These are phyloP conservation scores for Cordyceps sp. DNA, from an alignment of 2,329 filamentous ascomycete species.

Conservation along the genomic window DNA sequence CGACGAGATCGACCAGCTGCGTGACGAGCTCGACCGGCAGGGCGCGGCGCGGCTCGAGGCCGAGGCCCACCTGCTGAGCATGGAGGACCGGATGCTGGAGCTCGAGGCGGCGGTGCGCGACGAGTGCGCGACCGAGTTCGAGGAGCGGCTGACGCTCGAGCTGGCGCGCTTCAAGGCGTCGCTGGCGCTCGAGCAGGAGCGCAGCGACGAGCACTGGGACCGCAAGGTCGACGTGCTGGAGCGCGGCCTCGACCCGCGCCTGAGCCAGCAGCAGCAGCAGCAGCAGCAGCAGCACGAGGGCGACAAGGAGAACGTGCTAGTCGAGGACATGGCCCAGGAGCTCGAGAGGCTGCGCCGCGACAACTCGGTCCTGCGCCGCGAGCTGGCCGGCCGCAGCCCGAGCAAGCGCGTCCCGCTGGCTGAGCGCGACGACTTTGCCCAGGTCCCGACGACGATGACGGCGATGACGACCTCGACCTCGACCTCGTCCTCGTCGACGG, in stretches of 20 bases:
- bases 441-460: not conserved
- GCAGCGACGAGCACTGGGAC: constrained; percentile 72
- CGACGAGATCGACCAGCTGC: constrained; percentile 57
- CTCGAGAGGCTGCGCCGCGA: constrained; percentile 53
- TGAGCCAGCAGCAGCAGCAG: too few relatives aligned
- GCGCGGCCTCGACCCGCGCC: constrained; percentile 25
- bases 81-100: constrained; percentile 47
- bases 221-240: constrained; percentile 59
- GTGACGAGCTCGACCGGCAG: constrained; percentile 53
- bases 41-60: constrained; percentile 51
- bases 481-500: too few relatives aligned
- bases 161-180: constrained; percentile 66
- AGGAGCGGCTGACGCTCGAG: constrained; percentile 57
- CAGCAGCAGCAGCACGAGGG: constrained; percentile 30
- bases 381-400: constrained; percentile 46
- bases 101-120: constrained; percentile 77
- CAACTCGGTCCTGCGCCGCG: constrained; percentile 46
- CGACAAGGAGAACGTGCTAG: constrained; percentile 43
- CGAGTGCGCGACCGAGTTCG: constrained; percentile 78
- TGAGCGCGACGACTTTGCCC: constrained; percentile 33
- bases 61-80: constrained; percentile 55
- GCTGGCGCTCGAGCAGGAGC: constrained; percentile 63
- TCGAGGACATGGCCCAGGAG: constrained; percentile 52
- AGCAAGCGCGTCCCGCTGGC: constrained; percentile 38
- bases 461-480: too few relatives aligned